These are phyloP conservation scores for Clavaria fumosa DNA, from an alignment of 768 basidiomycete species.

Conservation along the genomic window DNA sequence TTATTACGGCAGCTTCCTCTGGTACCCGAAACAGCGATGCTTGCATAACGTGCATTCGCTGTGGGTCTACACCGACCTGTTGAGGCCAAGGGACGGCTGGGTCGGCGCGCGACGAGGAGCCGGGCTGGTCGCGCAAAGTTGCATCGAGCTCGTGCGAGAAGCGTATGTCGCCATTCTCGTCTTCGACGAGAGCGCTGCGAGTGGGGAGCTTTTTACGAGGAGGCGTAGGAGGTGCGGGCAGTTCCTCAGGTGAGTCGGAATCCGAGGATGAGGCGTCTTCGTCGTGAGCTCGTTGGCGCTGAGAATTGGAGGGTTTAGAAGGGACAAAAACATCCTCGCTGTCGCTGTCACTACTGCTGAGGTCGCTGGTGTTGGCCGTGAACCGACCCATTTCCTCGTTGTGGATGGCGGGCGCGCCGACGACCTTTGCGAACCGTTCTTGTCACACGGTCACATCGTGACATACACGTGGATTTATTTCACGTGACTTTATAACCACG, in stretches of 20 bases:
- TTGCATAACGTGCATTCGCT: conserved; percentile 90
- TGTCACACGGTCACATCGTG: too few species aligned
- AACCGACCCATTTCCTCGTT: conserved; percentile 63
- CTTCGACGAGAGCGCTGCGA: conserved; percentile 36
- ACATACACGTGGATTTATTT: too few species aligned
- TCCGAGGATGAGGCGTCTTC: conserved; percentile 25
- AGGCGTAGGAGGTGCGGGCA: conserved; percentile 16
- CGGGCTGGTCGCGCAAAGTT: too few species aligned
- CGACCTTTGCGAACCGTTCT: too few species aligned
- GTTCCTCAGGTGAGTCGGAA: conserved; percentile 26
- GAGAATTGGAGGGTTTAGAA: conserved; percentile 12
- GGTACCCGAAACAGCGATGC: conserved; percentile 69
- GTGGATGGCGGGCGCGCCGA: too few species aligned
- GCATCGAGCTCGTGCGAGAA: conserved; percentile 29
- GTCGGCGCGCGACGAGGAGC: conserved; percentile 20
- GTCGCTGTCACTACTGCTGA: conserved; percentile 36
- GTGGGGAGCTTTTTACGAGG: conserved; percentile 13
- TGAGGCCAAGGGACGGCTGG: conserved; percentile 59
- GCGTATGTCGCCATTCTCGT: conserved; percentile 35
- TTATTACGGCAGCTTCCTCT: conserved; percentile 54
- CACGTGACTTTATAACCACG: too few species aligned
- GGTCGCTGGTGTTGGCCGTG: conserved; percentile 50
- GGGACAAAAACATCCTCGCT: conserved; percentile 11
- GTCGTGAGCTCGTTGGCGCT: conserved; percentile 20
- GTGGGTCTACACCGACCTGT: conserved; percentile 63